phyloP scores from a whole-genome alignment of 768 basidiomycete species.

The Leccinum barrowsii region DNA sequence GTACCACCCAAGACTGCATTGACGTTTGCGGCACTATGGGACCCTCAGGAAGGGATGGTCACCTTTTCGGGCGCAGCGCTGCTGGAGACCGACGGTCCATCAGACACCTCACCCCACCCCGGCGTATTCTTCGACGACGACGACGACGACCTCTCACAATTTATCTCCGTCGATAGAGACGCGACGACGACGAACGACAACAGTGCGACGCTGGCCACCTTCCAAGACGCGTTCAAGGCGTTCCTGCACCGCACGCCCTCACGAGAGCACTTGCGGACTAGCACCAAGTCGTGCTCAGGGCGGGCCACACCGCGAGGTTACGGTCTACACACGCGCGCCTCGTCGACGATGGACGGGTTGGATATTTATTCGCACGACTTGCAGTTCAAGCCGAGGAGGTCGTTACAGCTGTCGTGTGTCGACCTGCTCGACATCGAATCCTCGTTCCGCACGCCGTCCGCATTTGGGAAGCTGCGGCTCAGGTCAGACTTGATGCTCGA shows the following conservation, averaged over 20 bases:
- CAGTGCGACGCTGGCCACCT: conserved; percentile 19
- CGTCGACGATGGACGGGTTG: conserved; percentile 30
- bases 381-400: conserved; percentile 12
- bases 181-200: conserved; percentile 15
- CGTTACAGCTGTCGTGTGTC: conserved; percentile 18
- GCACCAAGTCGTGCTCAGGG: neutral
- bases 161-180: conserved; percentile 13
- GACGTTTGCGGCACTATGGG: conserved; percentile 60
- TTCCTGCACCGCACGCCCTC: conserved; percentile 26
- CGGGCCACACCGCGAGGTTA: conserved; percentile 1
- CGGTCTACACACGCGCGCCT: conserved; percentile 23
- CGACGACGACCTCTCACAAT: conserved; percentile 14
- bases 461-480: conserved; percentile 14
- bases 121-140: conserved; percentile 18
- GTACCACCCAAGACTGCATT: conserved; percentile 53
- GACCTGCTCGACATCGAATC: conserved; percentile 23
- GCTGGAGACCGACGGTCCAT: conserved; percentile 29
- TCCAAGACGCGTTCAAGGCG: conserved; percentile 30
- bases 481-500: conserved; percentile 24
- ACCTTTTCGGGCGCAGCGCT: conserved; percentile 53
- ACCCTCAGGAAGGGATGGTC: conserved; percentile 53
- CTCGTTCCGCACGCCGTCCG: conserved; percentile 10
- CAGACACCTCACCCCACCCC: conserved; percentile 4
- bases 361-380: conserved; percentile 30
- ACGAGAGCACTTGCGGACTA: conserved; percentile 17